Evolutionary conservation across 352 stramenopile genomes (phyloP).

Genomic region (Globisporangium orthogonon): DNA sequence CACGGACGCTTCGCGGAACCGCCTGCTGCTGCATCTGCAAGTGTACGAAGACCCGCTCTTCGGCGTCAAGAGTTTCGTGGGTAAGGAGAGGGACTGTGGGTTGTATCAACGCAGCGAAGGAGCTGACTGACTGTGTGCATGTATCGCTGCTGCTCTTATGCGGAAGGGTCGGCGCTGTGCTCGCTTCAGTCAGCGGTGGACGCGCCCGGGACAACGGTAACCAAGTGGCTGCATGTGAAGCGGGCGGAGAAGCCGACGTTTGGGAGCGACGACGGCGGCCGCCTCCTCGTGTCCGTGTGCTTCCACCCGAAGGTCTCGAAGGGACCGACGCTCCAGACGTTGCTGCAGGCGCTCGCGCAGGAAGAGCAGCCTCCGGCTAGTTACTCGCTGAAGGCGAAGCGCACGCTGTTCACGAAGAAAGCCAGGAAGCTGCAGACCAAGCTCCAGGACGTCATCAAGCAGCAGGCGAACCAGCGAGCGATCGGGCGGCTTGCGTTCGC

Average conservation of each 20-base stretch:
- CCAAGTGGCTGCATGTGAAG: conserved; percentile 6
- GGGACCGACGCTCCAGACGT: conserved; percentile 8
- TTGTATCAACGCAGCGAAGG: too few species aligned
- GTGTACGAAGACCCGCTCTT: conserved; percentile 4
- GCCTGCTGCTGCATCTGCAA: conserved; percentile 5
- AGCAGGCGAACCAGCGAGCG: conserved; percentile 3
- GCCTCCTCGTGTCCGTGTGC: conserved; percentile 5
- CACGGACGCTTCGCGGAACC: conserved; percentile 1
- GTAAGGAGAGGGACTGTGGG: background rate
- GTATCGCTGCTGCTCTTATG: too few species aligned
- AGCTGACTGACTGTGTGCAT: too few species aligned
- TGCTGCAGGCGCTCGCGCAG: conserved; percentile 8
- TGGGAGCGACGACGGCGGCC: background rate
- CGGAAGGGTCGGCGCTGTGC: background rate
- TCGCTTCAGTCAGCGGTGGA: conserved; percentile 7
- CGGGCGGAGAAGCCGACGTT: background rate
- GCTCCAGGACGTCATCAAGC: background rate
- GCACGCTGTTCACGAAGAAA: conserved; percentile 1
- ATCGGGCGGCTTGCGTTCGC: conserved; percentile 10
- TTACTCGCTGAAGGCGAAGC: background rate
- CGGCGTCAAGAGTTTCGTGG: background rate
- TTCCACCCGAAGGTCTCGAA: conserved; percentile 15
- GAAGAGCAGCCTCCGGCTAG: background rate
- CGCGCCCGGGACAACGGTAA: conserved; percentile 12
- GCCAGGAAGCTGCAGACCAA: background rate